Conservation (phyloP, 495 filamentous ascomycete species). For the Aspergillus saccharolyticus region DNA sequence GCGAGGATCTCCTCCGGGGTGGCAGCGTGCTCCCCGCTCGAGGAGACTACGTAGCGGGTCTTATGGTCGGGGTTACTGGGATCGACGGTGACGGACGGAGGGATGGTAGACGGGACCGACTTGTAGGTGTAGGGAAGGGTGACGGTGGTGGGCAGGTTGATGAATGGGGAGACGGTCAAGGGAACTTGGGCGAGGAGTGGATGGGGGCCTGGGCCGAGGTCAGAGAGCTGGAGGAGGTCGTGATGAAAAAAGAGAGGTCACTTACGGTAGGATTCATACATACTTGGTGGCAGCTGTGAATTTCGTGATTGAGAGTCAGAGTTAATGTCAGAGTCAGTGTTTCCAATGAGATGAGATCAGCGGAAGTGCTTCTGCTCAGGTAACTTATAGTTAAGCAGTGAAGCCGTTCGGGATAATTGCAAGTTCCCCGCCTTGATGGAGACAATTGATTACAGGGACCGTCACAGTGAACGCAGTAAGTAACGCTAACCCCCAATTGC, state of each 20-base stretch:
- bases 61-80: conserved; percentile 37
- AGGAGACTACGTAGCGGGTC: conserved; percentile 68
- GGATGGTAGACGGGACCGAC: conserved; percentile 76
- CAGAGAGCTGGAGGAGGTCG: conserved; percentile 9
- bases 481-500: neutral
- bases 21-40: conserved; percentile 65
- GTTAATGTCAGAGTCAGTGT: conserved; percentile 3
- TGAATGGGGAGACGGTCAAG: conserved; percentile 89
- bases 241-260: neutral
- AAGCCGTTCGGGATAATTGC: too few relatives aligned
- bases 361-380: neutral
- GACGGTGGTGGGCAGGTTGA: conserved; percentile 81
- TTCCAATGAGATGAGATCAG: neutral
- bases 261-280: conserved; percentile 46
- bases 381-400: neutral
- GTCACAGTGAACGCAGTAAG: too few relatives aligned
- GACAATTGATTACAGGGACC: conserved; percentile 2
- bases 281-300: conserved; percentile 13
- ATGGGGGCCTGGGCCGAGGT: conserved; percentile 58
- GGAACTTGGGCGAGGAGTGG: conserved; percentile 88
- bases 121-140: conserved; percentile 96
- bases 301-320: neutral
- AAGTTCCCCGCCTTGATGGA: neutral
- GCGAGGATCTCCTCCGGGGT: conserved; percentile 78
- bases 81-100: conserved; percentile 64